phyloP scores from a whole-genome alignment of 345 rosid genomes.

The Citrus glauca region DNA sequence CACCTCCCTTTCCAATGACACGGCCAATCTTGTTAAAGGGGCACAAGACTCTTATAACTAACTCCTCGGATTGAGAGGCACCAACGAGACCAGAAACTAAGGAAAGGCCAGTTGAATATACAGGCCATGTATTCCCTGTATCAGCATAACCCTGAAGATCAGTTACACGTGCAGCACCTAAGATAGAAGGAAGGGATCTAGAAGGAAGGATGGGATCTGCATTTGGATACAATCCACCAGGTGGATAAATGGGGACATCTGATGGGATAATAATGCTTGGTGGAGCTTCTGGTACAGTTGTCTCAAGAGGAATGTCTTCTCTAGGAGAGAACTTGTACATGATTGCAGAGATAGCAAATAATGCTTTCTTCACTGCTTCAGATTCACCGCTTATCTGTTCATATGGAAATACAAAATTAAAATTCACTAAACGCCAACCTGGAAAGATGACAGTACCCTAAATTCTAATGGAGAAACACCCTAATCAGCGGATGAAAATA shows the following conservation, averaged over 20 bases:
- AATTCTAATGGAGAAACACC: neutral
- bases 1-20: constrained; percentile 93
- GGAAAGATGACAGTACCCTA: neutral
- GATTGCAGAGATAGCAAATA: constrained; percentile 80
- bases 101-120: constrained; percentile 71
- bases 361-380: constrained; percentile 76
- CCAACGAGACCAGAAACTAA: constrained; percentile 53
- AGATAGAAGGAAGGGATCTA: constrained; percentile 55
- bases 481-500: neutral
- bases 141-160: constrained; percentile 75
- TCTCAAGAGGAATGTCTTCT: constrained; percentile 84
- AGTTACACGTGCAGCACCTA: constrained; percentile 55
- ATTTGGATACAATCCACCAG: constrained; percentile 65
- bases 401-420: constrained; percentile 5
- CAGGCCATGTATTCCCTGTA: constrained; percentile 58
- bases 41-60: constrained; percentile 65
- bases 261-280: constrained; percentile 84
- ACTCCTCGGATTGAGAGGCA: constrained; percentile 58
- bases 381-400: constrained; percentile 75
- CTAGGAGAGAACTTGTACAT: constrained; percentile 82
- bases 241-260: constrained; percentile 74
- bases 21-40: constrained; percentile 85
- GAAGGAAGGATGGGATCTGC: constrained; percentile 57
- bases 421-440: neutral
- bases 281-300: constrained; percentile 59